phyloP scores from a whole-genome alignment of 2,329 filamentous ascomycete genomes.

The Pseudopyrenochaeta lycopersici region DNA sequence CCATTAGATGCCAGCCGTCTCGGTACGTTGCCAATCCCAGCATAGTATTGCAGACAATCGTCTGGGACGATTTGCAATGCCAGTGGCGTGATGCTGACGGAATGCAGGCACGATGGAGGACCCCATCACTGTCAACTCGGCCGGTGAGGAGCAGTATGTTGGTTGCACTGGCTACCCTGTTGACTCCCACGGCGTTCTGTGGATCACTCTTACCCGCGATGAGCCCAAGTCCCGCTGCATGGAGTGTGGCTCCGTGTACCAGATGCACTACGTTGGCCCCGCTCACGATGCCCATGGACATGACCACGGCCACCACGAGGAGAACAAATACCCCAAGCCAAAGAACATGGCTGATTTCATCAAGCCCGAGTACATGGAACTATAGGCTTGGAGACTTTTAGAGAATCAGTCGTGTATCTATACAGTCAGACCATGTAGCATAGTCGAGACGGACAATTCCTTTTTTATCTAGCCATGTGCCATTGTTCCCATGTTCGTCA shows the following conservation, averaged over 20 bases:
- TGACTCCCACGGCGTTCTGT: conserved; percentile 89
- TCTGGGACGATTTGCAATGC: not conserved
- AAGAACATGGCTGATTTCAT: conserved; percentile 98
- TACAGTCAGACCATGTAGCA: conserved; percentile 44
- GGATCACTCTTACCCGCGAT: conserved; percentile 88
- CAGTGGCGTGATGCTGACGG: conserved; percentile 23
- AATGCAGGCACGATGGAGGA: conserved; percentile 80
- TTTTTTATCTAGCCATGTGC: conserved; percentile 17
- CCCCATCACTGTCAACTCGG: conserved; percentile 86
- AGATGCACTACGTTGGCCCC: conserved; percentile 96
- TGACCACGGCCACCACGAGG: conserved; percentile 45
- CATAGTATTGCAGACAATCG: not conserved
- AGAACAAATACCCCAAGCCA: conserved; percentile 70
- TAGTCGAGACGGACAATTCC: conserved; percentile 37
- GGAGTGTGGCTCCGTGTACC: conserved; percentile 95
- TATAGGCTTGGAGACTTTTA: conserved; percentile 27
- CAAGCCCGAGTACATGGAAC: conserved; percentile 91
- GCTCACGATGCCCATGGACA: conserved; percentile 74
- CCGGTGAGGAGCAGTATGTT: conserved; percentile 94
- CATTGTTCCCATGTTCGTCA: conserved; percentile 5
- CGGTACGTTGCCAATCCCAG: conserved; percentile 63
- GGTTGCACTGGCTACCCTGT: conserved; percentile 95
- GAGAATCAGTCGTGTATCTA: conserved; percentile 40
- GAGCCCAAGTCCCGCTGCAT: conserved; percentile 94
- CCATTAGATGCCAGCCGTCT: conserved; percentile 89